A percentile compares a stretch with the other conserved stretches of the same genome.
phyloP scores from a whole-genome alignment of 768 basidiomycete genomes.

The Calocybe indica region DNA sequence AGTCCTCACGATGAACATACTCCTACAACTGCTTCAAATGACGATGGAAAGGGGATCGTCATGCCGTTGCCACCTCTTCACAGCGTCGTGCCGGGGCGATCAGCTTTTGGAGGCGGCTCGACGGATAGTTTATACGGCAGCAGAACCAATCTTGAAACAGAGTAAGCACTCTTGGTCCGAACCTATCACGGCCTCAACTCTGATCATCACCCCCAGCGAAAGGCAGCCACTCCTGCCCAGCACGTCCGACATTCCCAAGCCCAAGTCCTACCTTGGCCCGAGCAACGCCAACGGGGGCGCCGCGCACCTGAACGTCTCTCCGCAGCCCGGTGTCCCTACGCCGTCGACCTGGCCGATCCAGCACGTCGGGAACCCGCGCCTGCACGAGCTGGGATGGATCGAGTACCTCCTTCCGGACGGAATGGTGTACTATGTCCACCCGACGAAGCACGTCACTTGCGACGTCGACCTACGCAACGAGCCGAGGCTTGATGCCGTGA shows the following conservation, averaged over 20 bases:
- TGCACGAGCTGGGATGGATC: slow-evolving; percentile 64
- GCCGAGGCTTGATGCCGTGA: slow-evolving; percentile 43
- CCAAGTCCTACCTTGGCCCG: slow-evolving; percentile 21
- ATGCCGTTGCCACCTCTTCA: slow-evolving; percentile 39
- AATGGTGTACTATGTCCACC: slow-evolving; percentile 64
- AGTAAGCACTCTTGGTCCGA: slow-evolving; percentile 17
- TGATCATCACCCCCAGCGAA: slow-evolving; percentile 32
- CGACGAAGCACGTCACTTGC: slow-evolving; percentile 54
- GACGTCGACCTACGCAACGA: slow-evolving; percentile 61
- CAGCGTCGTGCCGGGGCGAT: slow-evolving; percentile 31
- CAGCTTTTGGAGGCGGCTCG: slow-evolving; percentile 8
- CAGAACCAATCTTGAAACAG: slow-evolving; percentile 14
- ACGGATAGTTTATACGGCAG: too few species aligned
- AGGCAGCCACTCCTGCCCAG: slow-evolving; percentile 43
- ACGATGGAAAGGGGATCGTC: slow-evolving; percentile 20
- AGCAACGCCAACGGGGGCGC: slow-evolving; percentile 8
- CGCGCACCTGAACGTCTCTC: slow-evolving; percentile 16
- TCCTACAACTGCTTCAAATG: slow-evolving; percentile 9
- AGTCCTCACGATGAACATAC: too few species aligned
- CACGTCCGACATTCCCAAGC: slow-evolving; percentile 19
- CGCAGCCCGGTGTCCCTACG: slow-evolving; percentile 13
- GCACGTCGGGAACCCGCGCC: slow-evolving; percentile 22
- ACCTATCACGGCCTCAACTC: neutral
- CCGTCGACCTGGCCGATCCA: slow-evolving; percentile 13
- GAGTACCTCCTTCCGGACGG: slow-evolving; percentile 75